phyloP scores from a whole-genome alignment of 768 basidiomycete genomes.

The Lyophyllum atratum region DNA sequence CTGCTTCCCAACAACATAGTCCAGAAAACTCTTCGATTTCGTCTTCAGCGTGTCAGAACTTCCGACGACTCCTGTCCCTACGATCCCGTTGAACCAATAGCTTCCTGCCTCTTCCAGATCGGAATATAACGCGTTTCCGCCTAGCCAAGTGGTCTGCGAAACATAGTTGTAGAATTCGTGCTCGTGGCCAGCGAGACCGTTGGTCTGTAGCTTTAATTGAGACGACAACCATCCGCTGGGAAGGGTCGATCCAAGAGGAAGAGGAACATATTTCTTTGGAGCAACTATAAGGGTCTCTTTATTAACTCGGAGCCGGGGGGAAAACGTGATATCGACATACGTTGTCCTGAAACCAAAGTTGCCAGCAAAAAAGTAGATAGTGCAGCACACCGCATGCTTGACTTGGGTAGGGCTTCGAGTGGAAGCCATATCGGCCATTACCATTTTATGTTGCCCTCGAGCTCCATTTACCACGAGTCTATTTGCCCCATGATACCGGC shows the following conservation, averaged over 20 bases:
- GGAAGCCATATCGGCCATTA: neutral
- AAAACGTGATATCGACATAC: neutral
- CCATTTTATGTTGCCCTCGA: neutral
- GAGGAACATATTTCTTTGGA: slow-evolving; percentile 35
- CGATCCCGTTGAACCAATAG: slow-evolving; percentile 44
- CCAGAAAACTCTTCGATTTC: slow-evolving; percentile 27
- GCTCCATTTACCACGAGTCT: neutral
- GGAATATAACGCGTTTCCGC: slow-evolving; percentile 38
- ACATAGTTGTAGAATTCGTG: slow-evolving; percentile 43
- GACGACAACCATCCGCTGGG: slow-evolving; percentile 40
- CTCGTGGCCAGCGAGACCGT: slow-evolving; percentile 41
- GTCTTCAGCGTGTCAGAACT: neutral
- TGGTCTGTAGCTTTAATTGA: slow-evolving; percentile 38
- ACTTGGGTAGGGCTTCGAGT: neutral
- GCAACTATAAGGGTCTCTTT: slow-evolving; percentile 26
- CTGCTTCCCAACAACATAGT: slow-evolving; percentile 50
- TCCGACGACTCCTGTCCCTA: slow-evolving; percentile 1
- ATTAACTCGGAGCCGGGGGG: neutral
- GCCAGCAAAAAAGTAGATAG: neutral
- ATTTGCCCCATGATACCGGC: neutral
- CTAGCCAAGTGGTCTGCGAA: slow-evolving; percentile 39
- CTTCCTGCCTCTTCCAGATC: slow-evolving; percentile 47
- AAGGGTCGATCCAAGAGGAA: slow-evolving; percentile 35
- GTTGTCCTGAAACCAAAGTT: neutral
- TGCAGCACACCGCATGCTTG: neutral